A percentile compares a stretch with the other conserved stretches of the same genome.
phyloP scores from a whole-genome alignment of 2,329 filamentous ascomycete species.

The Neonectria faginata region DNA sequence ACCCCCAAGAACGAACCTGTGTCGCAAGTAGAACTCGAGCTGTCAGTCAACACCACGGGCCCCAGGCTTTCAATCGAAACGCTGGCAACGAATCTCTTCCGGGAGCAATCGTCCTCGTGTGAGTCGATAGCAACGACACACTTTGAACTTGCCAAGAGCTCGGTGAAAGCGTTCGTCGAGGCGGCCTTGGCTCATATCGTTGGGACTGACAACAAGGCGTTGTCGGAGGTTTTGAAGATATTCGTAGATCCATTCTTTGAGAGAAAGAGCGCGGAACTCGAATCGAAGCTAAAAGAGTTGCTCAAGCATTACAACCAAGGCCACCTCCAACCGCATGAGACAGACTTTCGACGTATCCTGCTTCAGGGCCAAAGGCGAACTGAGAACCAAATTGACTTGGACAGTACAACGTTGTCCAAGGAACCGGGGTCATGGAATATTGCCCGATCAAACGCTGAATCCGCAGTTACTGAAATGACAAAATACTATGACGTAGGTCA shows the following conservation, averaged over 20 bases:
- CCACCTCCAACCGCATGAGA: constrained; percentile 11
- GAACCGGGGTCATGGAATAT: constrained; percentile 2
- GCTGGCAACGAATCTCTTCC: constrained; percentile 15
- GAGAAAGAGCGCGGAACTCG: constrained; percentile 2
- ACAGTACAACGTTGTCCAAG: background rate
- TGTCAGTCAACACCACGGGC: background rate
- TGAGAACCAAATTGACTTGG: background rate
- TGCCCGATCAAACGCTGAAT: constrained; percentile 10
- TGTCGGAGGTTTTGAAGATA: background rate
- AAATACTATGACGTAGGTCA: constrained; percentile 16
- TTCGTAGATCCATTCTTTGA: constrained; percentile 21
- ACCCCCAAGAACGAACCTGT: background rate
- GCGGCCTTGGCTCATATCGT: constrained; percentile 6
- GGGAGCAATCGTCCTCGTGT: constrained; percentile 17
- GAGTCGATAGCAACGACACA: constrained; percentile 17
- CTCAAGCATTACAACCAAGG: constrained; percentile 8
- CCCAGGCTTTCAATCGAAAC: background rate
- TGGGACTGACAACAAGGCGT: constrained; percentile 4
- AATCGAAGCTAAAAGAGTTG: constrained; percentile 11
- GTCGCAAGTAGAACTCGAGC: constrained; percentile 2
- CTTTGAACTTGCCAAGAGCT: constrained; percentile 11
- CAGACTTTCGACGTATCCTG: constrained; percentile 1
- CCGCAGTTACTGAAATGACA: constrained; percentile 4
- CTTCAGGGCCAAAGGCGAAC: background rate
- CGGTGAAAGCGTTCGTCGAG: constrained; percentile 13